Evolutionary conservation across 345 rosid genomes (phyloP).

Genomic region (Bruguiera gymnorhiza): DNA sequence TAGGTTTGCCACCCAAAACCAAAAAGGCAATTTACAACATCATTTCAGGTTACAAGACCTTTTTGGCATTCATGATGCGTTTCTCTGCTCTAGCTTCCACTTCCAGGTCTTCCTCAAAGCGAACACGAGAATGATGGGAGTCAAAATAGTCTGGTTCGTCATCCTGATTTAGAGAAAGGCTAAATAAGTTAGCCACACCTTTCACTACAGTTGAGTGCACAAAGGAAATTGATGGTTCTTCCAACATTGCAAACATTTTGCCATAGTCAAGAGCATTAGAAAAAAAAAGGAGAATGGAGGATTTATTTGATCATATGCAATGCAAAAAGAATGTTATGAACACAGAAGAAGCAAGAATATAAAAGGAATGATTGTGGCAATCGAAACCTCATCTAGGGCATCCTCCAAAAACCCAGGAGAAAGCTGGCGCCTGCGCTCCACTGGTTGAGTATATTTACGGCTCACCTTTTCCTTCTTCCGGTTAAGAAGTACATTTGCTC

Average conservation of each 20-base stretch:
- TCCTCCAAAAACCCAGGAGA: conserved; percentile 91
- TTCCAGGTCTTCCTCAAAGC: conserved; percentile 89
- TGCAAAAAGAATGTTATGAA: not conserved
- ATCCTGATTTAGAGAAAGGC: conserved; percentile 41
- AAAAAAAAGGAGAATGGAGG: too few species aligned
- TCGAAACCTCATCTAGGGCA: conserved; percentile 90
- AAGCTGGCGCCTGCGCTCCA: conserved; percentile 70
- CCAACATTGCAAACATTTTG: not conserved
- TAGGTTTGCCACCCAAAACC: not conserved
- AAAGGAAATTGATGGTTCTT: too few species aligned
- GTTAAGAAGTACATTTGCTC: conserved; percentile 81
- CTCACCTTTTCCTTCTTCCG: conserved; percentile 87
- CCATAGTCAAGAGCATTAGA: too few species aligned
- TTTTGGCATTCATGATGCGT: conserved; percentile 89
- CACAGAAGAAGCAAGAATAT: not conserved
- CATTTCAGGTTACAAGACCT: conserved; percentile 43
- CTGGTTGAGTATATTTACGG: conserved; percentile 72
- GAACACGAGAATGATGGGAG: conserved; percentile 66
- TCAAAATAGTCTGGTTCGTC: conserved; percentile 84
- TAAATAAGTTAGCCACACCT: not conserved
- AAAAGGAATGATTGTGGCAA: not conserved
- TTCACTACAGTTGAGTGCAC: too few species aligned
- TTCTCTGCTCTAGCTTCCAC: conserved; percentile 87
- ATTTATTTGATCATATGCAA: not conserved
- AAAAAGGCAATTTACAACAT: not conserved